Conservation (phyloP, 345 rosid genomes). For the Syzygium aqueum region DNA sequence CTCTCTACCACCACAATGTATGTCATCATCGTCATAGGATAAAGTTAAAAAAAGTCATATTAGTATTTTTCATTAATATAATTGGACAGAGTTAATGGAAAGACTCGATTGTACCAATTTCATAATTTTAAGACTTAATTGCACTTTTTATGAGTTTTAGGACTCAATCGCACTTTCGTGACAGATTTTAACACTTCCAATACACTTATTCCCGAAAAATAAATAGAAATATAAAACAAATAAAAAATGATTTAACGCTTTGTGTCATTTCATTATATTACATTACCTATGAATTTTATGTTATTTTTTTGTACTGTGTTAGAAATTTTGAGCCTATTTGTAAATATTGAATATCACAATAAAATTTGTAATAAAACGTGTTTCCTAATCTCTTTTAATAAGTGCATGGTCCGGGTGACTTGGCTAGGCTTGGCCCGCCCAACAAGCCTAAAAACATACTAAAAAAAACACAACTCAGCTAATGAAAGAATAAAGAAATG, state of each 20-base stretch:
- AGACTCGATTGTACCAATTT: not conserved
- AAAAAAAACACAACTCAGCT: not conserved
- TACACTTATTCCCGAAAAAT: not conserved
- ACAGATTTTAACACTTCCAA: not conserved
- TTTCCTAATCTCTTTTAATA: not conserved
- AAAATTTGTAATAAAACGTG: not conserved
- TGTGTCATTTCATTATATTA: too few relatives aligned
- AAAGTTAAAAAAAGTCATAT: not conserved
- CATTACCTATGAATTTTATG: too few relatives aligned
- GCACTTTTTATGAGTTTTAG: not conserved
- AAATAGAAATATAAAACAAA: not conserved
- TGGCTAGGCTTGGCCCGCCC: not conserved
- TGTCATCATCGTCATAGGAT: not conserved
- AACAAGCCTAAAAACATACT: not conserved
- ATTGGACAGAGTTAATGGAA: not conserved
- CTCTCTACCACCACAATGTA: not conserved
- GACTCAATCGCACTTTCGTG: not conserved
- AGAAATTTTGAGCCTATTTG: not conserved
- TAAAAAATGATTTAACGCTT: not conserved
- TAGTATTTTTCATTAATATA: not conserved
- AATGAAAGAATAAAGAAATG: not conserved
- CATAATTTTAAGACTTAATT: not conserved
- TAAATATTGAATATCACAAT: too few relatives aligned
- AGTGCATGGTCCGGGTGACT: not conserved
- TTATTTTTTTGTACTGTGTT: not conserved